Evolutionary conservation across 495 filamentous ascomycete species (phyloP).

Genomic region (Trichoderma orchidacearum): DNA sequence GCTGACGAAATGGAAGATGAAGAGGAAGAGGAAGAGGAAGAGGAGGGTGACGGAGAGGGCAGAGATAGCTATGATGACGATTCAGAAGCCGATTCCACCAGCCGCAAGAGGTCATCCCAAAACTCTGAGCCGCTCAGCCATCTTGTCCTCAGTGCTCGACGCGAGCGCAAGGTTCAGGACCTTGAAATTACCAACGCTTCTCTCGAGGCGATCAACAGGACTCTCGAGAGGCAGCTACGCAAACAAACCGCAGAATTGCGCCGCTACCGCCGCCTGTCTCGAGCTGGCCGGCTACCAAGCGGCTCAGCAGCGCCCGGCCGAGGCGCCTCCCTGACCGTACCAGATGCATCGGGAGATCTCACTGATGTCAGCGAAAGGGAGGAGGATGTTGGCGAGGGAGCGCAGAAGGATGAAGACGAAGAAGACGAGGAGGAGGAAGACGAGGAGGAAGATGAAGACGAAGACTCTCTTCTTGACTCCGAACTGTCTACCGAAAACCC

Average conservation of each 20-base stretch:
- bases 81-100: slow-evolving; percentile 7
- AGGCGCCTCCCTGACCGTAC: neutral
- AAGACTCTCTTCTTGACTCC: slow-evolving; percentile 13
- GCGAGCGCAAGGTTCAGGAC: slow-evolving; percentile 90
- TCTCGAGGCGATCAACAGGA: slow-evolving; percentile 90
- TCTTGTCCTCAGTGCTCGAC: slow-evolving; percentile 66
- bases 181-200: slow-evolving; percentile 97
- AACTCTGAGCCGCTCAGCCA: slow-evolving; percentile 46
- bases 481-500: slow-evolving; percentile 15
- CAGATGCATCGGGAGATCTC: slow-evolving; percentile 8
- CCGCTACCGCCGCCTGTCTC: slow-evolving; percentile 66
- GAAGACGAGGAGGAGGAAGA: slow-evolving; percentile 2
- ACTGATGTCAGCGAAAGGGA: slow-evolving; percentile 42
- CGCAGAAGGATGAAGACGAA: neutral
- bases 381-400: slow-evolving; percentile 8
- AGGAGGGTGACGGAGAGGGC: slow-evolving; percentile 26
- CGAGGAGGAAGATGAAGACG: slow-evolving; percentile 20
- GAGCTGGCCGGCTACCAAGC: slow-evolving; percentile 55
- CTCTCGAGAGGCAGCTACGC: slow-evolving; percentile 77
- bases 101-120: slow-evolving; percentile 31
- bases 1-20: slow-evolving; percentile 30
- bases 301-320: slow-evolving; percentile 9
- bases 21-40: slow-evolving; percentile 10
- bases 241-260: slow-evolving; percentile 85
- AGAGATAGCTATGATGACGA: slow-evolving; percentile 10